These are phyloP conservation scores for Podila minutissima DNA, from an alignment of 192 early-diverging fungal genomes.

Conservation along the genomic window DNA sequence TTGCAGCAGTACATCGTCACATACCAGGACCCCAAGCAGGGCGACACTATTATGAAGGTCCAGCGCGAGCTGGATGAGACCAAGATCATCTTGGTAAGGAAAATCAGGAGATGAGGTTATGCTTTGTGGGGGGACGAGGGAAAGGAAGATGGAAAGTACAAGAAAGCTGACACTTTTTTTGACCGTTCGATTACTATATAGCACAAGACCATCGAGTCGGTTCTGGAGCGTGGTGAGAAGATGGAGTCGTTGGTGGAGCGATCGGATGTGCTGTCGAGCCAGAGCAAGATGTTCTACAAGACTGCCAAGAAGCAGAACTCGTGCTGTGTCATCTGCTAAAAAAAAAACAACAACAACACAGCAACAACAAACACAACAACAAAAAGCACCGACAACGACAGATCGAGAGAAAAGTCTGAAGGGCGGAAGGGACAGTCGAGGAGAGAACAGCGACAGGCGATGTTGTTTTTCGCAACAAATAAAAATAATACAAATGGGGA, in stretches of 20 bases:
- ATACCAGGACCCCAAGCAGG: slow-evolving; percentile 93
- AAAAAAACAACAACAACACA: neutral
- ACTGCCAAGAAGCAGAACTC: slow-evolving; percentile 88
- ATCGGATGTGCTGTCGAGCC: slow-evolving; percentile 85
- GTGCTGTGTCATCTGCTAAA: slow-evolving; percentile 72
- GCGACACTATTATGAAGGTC: slow-evolving; percentile 92
- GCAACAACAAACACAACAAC: neutral
- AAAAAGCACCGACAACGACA: neutral
- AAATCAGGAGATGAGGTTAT: slow-evolving; percentile 82
- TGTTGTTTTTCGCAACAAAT: too few relatives aligned
- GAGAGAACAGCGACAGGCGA: too few relatives aligned
- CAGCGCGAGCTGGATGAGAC: slow-evolving; percentile 98
- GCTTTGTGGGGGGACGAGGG: too few relatives aligned
- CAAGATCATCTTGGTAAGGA: slow-evolving; percentile 93
- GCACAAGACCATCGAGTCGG: slow-evolving; percentile 91
- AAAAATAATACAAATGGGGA: too few relatives aligned
- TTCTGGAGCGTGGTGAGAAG: slow-evolving; percentile 88
- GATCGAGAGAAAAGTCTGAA: neutral
- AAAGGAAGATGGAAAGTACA: too few relatives aligned
- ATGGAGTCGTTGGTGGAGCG: slow-evolving; percentile 86
- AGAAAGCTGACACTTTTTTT: slow-evolving; percentile 31
- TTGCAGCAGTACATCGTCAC: slow-evolving; percentile 75
- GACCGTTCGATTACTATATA: slow-evolving; percentile 21
- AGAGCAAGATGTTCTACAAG: slow-evolving; percentile 97
- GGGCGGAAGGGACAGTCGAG: too few relatives aligned